Evolutionary conservation across 139 green algal genomes (phyloP).

Genomic region (Micromonas commoda): DNA sequence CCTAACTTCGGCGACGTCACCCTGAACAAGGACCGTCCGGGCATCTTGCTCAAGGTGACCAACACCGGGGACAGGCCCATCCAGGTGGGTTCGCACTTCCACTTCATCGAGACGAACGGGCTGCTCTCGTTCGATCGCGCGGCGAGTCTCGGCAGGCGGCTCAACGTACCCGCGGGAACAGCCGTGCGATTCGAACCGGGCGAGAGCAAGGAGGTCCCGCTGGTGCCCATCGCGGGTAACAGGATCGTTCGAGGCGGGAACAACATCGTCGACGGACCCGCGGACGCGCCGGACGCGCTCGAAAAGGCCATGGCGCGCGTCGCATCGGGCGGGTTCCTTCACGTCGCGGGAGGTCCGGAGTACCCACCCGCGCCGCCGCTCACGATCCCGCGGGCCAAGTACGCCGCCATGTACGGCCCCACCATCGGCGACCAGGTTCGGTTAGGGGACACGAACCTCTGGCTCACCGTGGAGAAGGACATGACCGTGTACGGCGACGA

Average conservation of each 20-base stretch:
- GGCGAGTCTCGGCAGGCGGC: slow-evolving; percentile 37
- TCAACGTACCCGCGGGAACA: slow-evolving; percentile 46
- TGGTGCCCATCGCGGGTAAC: slow-evolving; percentile 40
- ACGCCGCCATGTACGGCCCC: slow-evolving; percentile 43
- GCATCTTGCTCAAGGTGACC: slow-evolving; percentile 29
- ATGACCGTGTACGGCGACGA: slow-evolving; percentile 47
- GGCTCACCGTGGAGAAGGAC: slow-evolving; percentile 35
- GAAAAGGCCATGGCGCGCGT: slow-evolving; percentile 28
- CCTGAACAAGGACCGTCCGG: neutral
- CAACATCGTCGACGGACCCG: slow-evolving; percentile 33
- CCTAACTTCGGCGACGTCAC: neutral
- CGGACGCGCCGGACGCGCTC: slow-evolving; percentile 11
- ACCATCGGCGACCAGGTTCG: slow-evolving; percentile 40
- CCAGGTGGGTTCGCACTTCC: slow-evolving; percentile 47
- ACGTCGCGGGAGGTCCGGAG: slow-evolving; percentile 25
- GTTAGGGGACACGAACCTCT: slow-evolving; percentile 44
- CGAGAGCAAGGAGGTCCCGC: slow-evolving; percentile 40
- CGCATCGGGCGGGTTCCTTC: slow-evolving; percentile 23
- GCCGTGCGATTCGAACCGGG: slow-evolving; percentile 50
- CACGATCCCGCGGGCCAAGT: slow-evolving; percentile 31
- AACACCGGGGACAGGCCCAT: slow-evolving; percentile 45
- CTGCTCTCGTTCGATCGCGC: slow-evolving; percentile 42
- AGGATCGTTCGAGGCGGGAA: slow-evolving; percentile 41
- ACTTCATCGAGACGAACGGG: slow-evolving; percentile 44
- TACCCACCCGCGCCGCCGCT: neutral